A percentile compares a stretch with the other conserved stretches of the same genome.
Conservation (phyloP, 768 basidiomycete species). For the Panellus pusillus region DNA sequence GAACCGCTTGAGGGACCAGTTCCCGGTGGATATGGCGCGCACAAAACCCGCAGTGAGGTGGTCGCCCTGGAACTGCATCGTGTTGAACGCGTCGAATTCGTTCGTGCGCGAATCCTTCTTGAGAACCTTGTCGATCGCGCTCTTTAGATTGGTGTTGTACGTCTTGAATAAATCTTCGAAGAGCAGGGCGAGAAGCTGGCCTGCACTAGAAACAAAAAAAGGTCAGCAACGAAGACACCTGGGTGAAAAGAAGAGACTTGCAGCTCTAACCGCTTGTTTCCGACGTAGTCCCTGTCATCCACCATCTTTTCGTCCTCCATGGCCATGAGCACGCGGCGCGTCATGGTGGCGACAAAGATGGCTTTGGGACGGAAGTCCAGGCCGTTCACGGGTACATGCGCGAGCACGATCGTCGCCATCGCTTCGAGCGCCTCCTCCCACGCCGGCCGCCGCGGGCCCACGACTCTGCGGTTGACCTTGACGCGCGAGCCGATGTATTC, state of each 20-base stretch:
- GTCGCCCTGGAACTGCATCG: constrained; percentile 95
- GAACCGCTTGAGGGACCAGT: constrained; percentile 98
- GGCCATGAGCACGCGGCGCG: constrained; percentile 91
- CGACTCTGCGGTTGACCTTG: constrained; percentile 78
- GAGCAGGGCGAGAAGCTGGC: constrained; percentile 90
- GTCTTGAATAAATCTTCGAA: constrained; percentile 99
- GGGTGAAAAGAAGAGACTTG: constrained; percentile 38
- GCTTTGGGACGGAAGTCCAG: constrained; percentile 92
- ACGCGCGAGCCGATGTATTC: constrained; percentile 95
- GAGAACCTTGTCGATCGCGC: constrained; percentile 93
- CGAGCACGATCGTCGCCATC: constrained; percentile 94
- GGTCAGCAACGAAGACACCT: background rate
- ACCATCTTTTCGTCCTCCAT: constrained; percentile 97
- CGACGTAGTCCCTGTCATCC: constrained; percentile 98
- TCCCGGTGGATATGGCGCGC: constrained; percentile 97
- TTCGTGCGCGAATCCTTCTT: constrained; percentile 94
- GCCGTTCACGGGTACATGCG: constrained; percentile 89
- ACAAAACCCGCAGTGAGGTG: constrained; percentile 95
- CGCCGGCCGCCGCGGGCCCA: constrained; percentile 79
- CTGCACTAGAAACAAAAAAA: constrained; percentile 60
- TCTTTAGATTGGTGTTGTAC: constrained; percentile 94
- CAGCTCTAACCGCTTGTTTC: constrained; percentile 98
- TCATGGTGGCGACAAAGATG: constrained; percentile 98
- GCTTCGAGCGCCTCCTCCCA: constrained; percentile 97
- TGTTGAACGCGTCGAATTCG: constrained; percentile 93